Percentiles rank a stretch among this genome's conserved stretches.
Conservation (phyloP, 345 rosid genomes). For the sweet orange (Citrus sinensis) region DVS_A1.0 CM039163.1:2420001-2420500, state of each 20-base stretch:
- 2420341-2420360: constrained; percentile 70
- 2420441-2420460: constrained; percentile 89
- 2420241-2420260: constrained; percentile 7
- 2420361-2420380: constrained; percentile 77
- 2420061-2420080: constrained; percentile 44
- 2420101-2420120: constrained; percentile 54
- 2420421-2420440: constrained; percentile 86
- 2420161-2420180: background rate
- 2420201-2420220: constrained; percentile 20
- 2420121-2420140: constrained; percentile 50
- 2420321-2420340: constrained; percentile 78
- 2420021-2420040: constrained; percentile 49
- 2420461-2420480: constrained; percentile 66
- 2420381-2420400: constrained; percentile 60
- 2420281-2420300: constrained; percentile 50
- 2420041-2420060: constrained; percentile 41
- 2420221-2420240: constrained; percentile 16
- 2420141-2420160: background rate
- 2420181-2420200: constrained; percentile 18
- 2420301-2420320: constrained; percentile 72
- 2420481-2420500: constrained; percentile 63
- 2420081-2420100: constrained; percentile 49
- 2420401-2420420: constrained; percentile 67
- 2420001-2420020: constrained; percentile 70
- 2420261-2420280: constrained; percentile 46